Evolutionary conservation across 2,329 filamentous ascomycete genomes (phyloP), one percentile per base, ranked within the genome.

Genomic region (Epichloe gansuensis): DNA sequence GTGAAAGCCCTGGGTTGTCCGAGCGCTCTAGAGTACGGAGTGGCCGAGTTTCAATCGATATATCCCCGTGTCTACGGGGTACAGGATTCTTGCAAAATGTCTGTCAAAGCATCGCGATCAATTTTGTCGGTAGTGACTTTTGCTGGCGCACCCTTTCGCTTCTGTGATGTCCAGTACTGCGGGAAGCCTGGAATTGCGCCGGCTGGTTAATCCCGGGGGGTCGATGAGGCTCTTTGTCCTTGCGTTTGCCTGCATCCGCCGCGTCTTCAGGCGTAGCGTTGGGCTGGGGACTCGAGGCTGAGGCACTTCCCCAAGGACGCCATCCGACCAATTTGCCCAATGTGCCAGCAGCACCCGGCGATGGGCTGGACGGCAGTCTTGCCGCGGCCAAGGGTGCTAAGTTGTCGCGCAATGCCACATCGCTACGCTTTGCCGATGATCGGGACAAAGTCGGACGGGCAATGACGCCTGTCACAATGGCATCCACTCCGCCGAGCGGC

Each of bases 181-280:
- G 80, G 74, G 57, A 91, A 85, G 0, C 87, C 87, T 0, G 85
- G 80, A 43, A 93, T 84, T 0, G 80, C 75, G 0, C 87, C 1
- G 79, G 75, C 63, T 91, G 87, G 60, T 93, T 93, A 62, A 93
- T 88, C 0, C 87, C 87, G 1, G 85, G 78, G 4, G 4, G 68
- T 43, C 87, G 74, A 43, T 71, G 71, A 36, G 68, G 50, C 11
- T 69, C 66, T 51, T 64, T 64, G 34, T 69, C 65, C 53, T 59
- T 67, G 53, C 12, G 27, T 25, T 11, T 35, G 36, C 13, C 27
- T 47, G 25, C 7, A 15, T 50, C 36, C 12, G 25, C 42, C 21
- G 13, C 47, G 23, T 13, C 15, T 21, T 38, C n/a, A 55, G 56
- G 38, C 8, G 57, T 42, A n/a, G 59, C 47, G 6, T 55, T 17